Evolutionary conservation across 2,329 filamentous ascomycete genomes (phyloP).

Genomic region (Talaromyces sp.): DNA sequence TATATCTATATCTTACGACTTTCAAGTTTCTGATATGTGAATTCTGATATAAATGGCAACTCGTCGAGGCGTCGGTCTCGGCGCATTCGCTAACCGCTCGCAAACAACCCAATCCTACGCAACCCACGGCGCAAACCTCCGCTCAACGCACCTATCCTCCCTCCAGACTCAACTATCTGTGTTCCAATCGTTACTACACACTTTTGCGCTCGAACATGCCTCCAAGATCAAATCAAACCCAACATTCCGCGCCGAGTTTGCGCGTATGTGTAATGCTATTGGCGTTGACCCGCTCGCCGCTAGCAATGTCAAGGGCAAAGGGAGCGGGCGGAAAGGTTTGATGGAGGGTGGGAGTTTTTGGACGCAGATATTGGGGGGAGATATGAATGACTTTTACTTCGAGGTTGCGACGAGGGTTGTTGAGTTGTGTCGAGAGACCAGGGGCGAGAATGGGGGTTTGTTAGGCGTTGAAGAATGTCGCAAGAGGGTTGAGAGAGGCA

Average conservation of each 20-base stretch:
- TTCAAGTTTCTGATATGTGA: neutral
- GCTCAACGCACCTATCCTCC: constrained; percentile 75
- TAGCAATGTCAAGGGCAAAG: constrained; percentile 52
- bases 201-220: constrained; percentile 90
- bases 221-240: constrained; percentile 96
- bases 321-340: constrained; percentile 38
- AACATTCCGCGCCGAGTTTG: constrained; percentile 92
- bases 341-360: constrained; percentile 67
- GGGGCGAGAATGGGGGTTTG: constrained; percentile 87
- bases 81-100: constrained; percentile 80
- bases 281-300: constrained; percentile 91
- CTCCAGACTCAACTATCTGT: constrained; percentile 91
- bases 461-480: constrained; percentile 79
- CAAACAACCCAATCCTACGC: constrained; percentile 87
- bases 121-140: constrained; percentile 81
- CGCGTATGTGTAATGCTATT: constrained; percentile 96
- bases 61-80: constrained; percentile 73
- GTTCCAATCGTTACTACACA: constrained; percentile 91
- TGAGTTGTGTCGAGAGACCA: constrained; percentile 81
- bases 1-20: neutral
- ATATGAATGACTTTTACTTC: constrained; percentile 98
- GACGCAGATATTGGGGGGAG: constrained; percentile 86
- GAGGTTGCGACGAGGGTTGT: constrained; percentile 94
- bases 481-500: constrained; percentile 68
- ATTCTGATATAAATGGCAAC: constrained; percentile 37